A percentile compares a stretch with the other conserved stretches of the same genome.
These are phyloP conservation scores for Colletotrichum tropicale DNA, from an alignment of 2,329 filamentous ascomycete species.

Conservation along the genomic window DNA sequence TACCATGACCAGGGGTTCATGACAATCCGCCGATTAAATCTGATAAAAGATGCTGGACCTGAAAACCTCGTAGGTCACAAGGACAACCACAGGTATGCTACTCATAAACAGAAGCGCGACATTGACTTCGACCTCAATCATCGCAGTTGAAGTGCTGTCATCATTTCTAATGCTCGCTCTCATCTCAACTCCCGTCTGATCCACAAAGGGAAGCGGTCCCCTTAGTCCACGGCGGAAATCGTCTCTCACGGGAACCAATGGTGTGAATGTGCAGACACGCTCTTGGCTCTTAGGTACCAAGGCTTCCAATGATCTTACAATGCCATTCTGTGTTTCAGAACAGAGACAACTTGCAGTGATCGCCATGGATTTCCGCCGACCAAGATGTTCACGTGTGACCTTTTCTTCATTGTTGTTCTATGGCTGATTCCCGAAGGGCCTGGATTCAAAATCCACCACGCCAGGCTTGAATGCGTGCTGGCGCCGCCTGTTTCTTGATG, in stretches of 20 bases:
- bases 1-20: not conserved
- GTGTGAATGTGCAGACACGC: not conserved
- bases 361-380: not conserved
- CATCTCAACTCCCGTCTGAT: not conserved
- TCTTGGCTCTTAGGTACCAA: not conserved
- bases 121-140: not conserved
- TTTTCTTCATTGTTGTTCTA: not conserved
- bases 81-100: not conserved
- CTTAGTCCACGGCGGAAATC: too few relatives aligned
- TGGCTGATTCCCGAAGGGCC: not conserved
- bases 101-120: not conserved
- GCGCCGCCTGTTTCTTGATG: not conserved
- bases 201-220: not conserved
- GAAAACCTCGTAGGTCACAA: not conserved
- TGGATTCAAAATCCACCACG: not conserved
- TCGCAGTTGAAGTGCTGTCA: not conserved
- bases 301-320: not conserved
- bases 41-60: not conserved
- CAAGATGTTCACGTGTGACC: not conserved
- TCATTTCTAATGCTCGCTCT: not conserved
- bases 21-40: not conserved
- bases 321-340: not conserved
- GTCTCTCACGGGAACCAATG: not conserved
- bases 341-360: not conserved
- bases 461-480: not conserved